A percentile compares a stretch with the other conserved stretches of the same genome.
phyloP scores from a whole-genome alignment of 176 grass and related monocot species.

The Triticum turgidum region DNA sequence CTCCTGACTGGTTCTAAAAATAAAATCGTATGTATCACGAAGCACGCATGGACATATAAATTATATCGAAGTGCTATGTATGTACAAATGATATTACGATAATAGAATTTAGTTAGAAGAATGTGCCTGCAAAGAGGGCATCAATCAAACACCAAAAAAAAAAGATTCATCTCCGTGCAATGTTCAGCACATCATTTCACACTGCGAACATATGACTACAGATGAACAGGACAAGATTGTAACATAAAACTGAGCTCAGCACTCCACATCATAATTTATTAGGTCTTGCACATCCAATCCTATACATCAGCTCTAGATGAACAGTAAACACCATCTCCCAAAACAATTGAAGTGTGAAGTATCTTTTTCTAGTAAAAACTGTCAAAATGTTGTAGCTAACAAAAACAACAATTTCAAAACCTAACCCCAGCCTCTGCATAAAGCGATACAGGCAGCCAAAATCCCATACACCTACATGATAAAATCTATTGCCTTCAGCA shows the following conservation, averaged over 20 bases:
- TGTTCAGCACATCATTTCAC: background rate
- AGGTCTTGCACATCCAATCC: conserved; percentile 5
- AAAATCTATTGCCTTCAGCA: conserved; percentile 54
- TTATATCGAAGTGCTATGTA: no score
- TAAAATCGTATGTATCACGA: no score
- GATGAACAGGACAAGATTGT: background rate
- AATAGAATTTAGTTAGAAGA: no score
- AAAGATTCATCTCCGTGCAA: background rate
- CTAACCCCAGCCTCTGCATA: background rate
- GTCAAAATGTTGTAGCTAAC: background rate
- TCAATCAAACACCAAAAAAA: no score
- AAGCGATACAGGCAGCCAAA: no score
- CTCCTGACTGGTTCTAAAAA: no score
- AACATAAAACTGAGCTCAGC: background rate
- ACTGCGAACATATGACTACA: background rate
- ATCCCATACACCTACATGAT: conserved; percentile 31
- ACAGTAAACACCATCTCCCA: conserved; percentile 6
- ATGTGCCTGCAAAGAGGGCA: no score
- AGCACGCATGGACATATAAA: no score
- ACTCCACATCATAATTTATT: conserved; percentile 13
- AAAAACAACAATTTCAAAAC: background rate
- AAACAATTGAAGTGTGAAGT: background rate
- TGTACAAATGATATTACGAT: no score
- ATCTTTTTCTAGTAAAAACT: conserved; percentile 8
- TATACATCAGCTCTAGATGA: conserved; percentile 32